Evolutionary conservation across 345 rosid genomes (phyloP).

Genomic region (Euphorbia lathyris): DNA sequence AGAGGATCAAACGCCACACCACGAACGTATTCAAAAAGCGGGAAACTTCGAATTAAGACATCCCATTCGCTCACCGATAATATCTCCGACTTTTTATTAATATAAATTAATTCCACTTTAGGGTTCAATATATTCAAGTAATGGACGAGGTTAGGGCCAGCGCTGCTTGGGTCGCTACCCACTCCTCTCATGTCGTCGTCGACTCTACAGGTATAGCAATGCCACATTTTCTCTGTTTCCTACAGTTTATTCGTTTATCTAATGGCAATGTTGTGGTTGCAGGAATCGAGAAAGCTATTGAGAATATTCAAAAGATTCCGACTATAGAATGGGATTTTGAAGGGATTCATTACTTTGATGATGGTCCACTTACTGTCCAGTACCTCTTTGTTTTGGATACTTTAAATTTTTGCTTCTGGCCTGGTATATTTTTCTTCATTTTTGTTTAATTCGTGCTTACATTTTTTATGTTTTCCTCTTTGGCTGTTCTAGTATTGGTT

Average conservation of each 20-base stretch:
- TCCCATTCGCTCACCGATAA: neutral
- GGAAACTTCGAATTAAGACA: conserved; percentile 31
- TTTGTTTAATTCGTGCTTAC: neutral
- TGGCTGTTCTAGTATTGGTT: neutral
- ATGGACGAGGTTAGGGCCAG: conserved; percentile 65
- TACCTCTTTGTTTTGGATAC: conserved; percentile 80
- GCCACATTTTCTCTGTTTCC: neutral
- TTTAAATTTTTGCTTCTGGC: conserved; percentile 82
- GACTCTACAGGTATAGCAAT: conserved; percentile 41
- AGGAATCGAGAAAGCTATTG: conserved; percentile 68
- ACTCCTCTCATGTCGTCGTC: conserved; percentile 54
- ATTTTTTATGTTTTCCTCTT: neutral
- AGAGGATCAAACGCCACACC: neutral
- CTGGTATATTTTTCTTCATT: conserved; percentile 38
- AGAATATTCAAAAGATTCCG: conserved; percentile 50
- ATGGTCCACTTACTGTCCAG: conserved; percentile 68
- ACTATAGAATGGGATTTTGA: conserved; percentile 76
- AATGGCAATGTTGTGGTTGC: conserved; percentile 6
- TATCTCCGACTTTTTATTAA: neutral
- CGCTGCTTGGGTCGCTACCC: conserved; percentile 62
- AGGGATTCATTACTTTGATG: conserved; percentile 78
- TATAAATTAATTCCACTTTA: neutral
- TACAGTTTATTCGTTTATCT: neutral
- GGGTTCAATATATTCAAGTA: conserved; percentile 6
- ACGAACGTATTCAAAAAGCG: conserved; percentile 19